Percentiles rank a stretch among this genome's conserved stretches.
Evolutionary conservation across 345 rosid genomes (phyloP).

Genomic region (Eucalyptus pauciflora): DNA sequence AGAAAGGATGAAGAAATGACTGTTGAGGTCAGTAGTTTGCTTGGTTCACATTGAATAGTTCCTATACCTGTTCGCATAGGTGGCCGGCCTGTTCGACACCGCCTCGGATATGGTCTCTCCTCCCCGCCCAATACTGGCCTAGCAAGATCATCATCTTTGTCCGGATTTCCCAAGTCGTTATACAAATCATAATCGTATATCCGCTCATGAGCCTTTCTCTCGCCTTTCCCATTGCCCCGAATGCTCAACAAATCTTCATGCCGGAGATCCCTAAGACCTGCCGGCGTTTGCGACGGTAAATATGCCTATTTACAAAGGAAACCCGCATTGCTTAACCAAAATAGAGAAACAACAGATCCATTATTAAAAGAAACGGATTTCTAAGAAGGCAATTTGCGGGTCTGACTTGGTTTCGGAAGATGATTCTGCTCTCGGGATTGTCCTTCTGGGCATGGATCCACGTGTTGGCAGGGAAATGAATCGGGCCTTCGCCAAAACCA

Average conservation of each 20-base stretch:
- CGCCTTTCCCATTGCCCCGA: conserved; percentile 68
- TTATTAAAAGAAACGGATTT: not conserved
- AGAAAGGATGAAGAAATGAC: not conserved
- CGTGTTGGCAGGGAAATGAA: conserved; percentile 66
- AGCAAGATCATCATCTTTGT: conserved; percentile 48
- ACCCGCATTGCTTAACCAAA: not conserved
- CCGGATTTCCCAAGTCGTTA: conserved; percentile 86
- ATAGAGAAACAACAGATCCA: not conserved
- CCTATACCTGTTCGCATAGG: conserved; percentile 41
- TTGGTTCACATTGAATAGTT: not conserved
- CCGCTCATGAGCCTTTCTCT: conserved; percentile 64
- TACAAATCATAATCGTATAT: conserved; percentile 72
- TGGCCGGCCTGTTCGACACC: conserved; percentile 88
- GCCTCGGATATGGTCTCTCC: conserved; percentile 81
- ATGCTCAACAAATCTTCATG: conserved; percentile 53
- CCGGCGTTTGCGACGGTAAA: conserved; percentile 65
- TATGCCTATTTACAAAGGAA: conserved; percentile 28
- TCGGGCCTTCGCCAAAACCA: conserved; percentile 52
- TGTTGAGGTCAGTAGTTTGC: not conserved
- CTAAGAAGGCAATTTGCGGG: not conserved
- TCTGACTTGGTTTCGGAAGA: conserved; percentile 73
- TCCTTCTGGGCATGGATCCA: conserved; percentile 74
- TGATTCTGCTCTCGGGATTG: conserved; percentile 65
- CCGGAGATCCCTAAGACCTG: conserved; percentile 63
- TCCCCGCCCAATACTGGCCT: conserved; percentile 58